A percentile compares a stretch with the other conserved stretches of the same genome.
Conservation (phyloP, 148 eudicot genomes). For the Linanthus parryae region DNA sequence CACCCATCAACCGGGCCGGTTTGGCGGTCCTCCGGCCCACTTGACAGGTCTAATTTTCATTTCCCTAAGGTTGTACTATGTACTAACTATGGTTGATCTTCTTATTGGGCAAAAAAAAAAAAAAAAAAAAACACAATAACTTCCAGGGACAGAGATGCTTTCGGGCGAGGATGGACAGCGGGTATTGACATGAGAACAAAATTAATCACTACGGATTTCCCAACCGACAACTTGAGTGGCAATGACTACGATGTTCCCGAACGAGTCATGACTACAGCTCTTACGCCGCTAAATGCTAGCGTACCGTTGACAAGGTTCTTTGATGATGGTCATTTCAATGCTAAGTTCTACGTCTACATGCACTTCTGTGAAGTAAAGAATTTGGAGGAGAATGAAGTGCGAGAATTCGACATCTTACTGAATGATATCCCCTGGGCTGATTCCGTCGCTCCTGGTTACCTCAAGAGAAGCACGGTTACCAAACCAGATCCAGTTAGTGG, state of each 20-base stretch:
- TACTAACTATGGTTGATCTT: neutral
- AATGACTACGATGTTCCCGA: neutral
- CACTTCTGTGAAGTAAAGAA: too few species aligned
- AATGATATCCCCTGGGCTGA: too few species aligned
- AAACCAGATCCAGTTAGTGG: neutral
- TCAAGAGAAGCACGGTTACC: slow-evolving; percentile 1
- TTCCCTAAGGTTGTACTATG: neutral
- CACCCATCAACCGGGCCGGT: too few species aligned
- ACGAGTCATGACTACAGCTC: neutral
- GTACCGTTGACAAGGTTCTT: neutral
- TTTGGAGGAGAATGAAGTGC: slow-evolving; percentile 4
- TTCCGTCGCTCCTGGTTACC: slow-evolving; percentile 17
- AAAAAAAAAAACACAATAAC: too few species aligned
- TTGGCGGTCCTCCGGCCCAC: too few species aligned
- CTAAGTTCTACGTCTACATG: slow-evolving; percentile 18
- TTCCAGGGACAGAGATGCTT: neutral
- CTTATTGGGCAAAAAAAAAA: too few species aligned
- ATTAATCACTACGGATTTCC: neutral
- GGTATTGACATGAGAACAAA: too few species aligned
- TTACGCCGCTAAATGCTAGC: neutral
- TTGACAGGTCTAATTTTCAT: too few species aligned
- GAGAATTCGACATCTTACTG: slow-evolving; percentile 28
- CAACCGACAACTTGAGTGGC: neutral
- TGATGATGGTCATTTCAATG: neutral
- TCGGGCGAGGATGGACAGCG: slow-evolving; percentile 2